Percentiles rank a stretch among this genome's conserved stretches.
Conservation (phyloP, 169 alveolate genomes). For the Plasmodium gonderi region DNA sequence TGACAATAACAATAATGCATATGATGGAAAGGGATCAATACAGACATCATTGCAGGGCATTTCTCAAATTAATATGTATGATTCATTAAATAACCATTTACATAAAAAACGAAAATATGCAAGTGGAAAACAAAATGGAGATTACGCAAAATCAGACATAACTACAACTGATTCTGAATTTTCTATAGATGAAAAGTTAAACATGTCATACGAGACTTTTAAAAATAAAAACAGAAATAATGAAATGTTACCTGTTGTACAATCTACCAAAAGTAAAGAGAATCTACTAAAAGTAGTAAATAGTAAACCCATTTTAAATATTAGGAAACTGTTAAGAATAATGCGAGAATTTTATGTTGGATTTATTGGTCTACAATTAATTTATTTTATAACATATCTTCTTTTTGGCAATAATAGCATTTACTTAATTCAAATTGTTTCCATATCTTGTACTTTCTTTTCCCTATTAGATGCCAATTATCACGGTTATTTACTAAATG, state of each 20-base stretch:
- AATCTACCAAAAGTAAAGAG: conserved; percentile 28
- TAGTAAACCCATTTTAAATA: conserved; percentile 59
- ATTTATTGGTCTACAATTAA: conserved; percentile 71
- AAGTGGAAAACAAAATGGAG: background rate
- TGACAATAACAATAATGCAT: background rate
- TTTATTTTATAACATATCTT: conserved; percentile 68
- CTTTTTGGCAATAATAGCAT: conserved; percentile 63
- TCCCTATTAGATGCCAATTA: conserved; percentile 70
- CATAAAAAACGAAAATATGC: background rate
- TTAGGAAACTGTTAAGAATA: conserved; percentile 47
- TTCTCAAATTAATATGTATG: conserved; percentile 10
- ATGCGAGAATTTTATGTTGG: conserved; percentile 73
- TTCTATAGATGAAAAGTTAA: conserved; percentile 35
- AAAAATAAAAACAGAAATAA: conserved; percentile 41
- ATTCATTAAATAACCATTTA: conserved; percentile 26
- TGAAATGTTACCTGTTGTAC: conserved; percentile 6
- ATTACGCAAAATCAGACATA: conserved; percentile 29
- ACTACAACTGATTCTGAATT: conserved; percentile 74
- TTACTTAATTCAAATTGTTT: conserved; percentile 55
- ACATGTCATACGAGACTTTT: conserved; percentile 32
- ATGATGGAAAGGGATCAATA: background rate
- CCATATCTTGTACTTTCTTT: conserved; percentile 66
- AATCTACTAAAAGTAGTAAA: conserved; percentile 47
- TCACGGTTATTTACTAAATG: conserved; percentile 71
- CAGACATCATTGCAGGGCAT: background rate